Percentiles rank a stretch among this genome's conserved stretches.
Conservation (phyloP, 2,329 filamentous ascomycete species). For the Phymatotrichopsis omnivora region DNA sequence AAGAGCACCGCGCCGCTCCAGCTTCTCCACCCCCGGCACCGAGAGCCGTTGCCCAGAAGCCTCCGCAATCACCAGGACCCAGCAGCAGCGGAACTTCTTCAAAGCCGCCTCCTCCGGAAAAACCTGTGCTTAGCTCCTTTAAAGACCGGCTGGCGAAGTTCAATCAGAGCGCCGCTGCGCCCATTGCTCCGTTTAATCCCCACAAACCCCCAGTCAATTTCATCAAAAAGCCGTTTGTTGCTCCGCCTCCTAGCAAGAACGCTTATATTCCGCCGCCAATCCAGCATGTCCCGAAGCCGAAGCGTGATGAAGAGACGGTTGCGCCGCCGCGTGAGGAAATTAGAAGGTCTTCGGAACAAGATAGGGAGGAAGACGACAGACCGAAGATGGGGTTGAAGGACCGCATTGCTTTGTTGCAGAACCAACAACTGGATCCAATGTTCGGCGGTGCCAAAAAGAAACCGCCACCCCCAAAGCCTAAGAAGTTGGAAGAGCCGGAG, state of each 20-base stretch:
- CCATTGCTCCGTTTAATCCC: constrained; percentile 83
- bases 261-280: constrained; percentile 68
- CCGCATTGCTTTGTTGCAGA: constrained; percentile 84
- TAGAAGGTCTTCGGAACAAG: constrained; percentile 20
- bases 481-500: constrained; percentile 40
- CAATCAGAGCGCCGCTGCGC: constrained; percentile 78
- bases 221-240: constrained; percentile 94
- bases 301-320: constrained; percentile 74
- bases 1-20: constrained; percentile 24
- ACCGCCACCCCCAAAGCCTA: constrained; percentile 57
- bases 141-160: constrained; percentile 94
- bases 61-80: constrained; percentile 30
- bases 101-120: constrained; percentile 45
- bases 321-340: constrained; percentile 15
- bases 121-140: constrained; percentile 68
- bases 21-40: constrained; percentile 23
- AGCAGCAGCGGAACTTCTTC: constrained; percentile 35
- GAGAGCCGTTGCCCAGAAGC: not conserved
- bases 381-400: constrained; percentile 86
- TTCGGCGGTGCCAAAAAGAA: constrained; percentile 77
- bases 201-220: constrained; percentile 56
- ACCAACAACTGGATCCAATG: constrained; percentile 83
- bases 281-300: constrained; percentile 59
- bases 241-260: constrained; percentile 84
- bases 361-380: constrained; percentile 56